A percentile compares a stretch with the other conserved stretches of the same genome.
These are phyloP conservation scores for Trichosanthes truncata DNA, from an alignment of 306 rosid species.

Conservation along the genomic window DNA sequence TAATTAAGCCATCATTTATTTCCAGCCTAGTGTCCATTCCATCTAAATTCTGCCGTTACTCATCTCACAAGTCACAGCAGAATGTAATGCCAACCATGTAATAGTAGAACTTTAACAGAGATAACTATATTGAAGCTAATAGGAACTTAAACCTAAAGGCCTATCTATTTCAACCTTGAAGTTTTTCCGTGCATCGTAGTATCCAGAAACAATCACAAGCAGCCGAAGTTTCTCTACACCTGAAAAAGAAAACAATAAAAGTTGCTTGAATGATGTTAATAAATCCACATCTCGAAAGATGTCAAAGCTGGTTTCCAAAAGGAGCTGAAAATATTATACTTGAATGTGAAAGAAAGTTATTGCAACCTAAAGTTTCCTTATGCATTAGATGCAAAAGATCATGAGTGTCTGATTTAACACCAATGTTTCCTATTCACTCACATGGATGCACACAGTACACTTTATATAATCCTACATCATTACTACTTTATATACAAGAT, in stretches of 20 bases:
- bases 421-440: background rate
- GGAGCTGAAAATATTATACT: background rate
- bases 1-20: background rate
- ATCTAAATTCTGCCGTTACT: background rate
- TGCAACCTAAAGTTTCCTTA: background rate
- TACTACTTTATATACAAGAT: background rate
- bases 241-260: slow-evolving; percentile 18
- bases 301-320: background rate
- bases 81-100: background rate
- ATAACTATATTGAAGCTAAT: background rate
- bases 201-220: slow-evolving; percentile 63
- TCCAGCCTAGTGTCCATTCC: background rate
- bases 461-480: too few relatives aligned
- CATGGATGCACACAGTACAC: background rate
- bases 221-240: slow-evolving; percentile 57
- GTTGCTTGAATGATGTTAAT: background rate
- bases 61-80: background rate
- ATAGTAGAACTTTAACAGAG: background rate
- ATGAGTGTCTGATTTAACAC: background rate
- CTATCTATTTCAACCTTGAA: slow-evolving; percentile 52
- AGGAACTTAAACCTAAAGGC: background rate
- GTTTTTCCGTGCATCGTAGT: slow-evolving; percentile 41
- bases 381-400: background rate
- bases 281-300: background rate
- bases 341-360: background rate